Conservation (phyloP, 441 rosid genomes). For the Hura crepitans region DNA sequence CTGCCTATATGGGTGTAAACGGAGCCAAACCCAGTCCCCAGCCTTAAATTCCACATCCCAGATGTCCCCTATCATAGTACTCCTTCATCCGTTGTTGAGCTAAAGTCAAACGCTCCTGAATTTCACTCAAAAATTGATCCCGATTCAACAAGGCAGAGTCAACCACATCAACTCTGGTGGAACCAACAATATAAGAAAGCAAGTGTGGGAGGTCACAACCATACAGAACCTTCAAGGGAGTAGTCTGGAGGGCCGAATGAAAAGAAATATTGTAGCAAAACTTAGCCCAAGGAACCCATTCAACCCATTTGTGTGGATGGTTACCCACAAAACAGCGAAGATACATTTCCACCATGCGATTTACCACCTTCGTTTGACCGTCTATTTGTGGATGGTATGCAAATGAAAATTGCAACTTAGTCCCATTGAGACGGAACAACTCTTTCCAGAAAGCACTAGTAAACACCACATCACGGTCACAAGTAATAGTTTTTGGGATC, state of each 20-base stretch:
- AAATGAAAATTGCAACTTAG: background rate
- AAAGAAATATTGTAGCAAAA: background rate
- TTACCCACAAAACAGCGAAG: background rate
- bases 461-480: background rate
- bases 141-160: background rate
- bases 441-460: background rate
- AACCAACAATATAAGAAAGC: background rate
- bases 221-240: background rate
- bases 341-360: background rate
- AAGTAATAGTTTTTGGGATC: background rate
- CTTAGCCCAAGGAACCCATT: conserved; percentile 2
- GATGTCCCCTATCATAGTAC: background rate
- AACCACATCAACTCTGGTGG: background rate
- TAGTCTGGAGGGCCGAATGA: background rate
- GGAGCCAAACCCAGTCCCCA: background rate
- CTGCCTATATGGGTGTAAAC: background rate
- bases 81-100: background rate
- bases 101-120: background rate
- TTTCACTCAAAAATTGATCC: background rate
- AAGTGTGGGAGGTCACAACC: background rate
- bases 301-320: background rate
- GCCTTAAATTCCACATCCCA: background rate
- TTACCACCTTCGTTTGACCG: too few relatives aligned
- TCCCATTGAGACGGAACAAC: background rate
- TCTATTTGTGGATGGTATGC: background rate